Base-by-base conservation (phyloP, 768 basidiomycete species). In the Multifurca ochricompacta region DNA sequence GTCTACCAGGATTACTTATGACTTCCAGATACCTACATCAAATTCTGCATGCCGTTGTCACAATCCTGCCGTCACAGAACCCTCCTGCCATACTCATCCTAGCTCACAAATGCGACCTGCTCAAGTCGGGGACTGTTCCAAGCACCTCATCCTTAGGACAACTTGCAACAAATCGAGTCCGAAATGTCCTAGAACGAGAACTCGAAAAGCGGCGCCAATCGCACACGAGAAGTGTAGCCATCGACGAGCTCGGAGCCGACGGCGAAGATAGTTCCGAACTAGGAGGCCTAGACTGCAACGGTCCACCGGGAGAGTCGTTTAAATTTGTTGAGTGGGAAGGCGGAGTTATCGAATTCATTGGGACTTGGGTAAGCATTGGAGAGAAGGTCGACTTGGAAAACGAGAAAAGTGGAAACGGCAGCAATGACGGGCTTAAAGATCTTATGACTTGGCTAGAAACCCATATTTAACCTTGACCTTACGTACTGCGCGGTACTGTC, bases 311-410 rank as follows among this genome's bases (percentile, higher is more conserved):
- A 13, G 77, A 75, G 0, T 58, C 70, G 18, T 92, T 92, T 73
- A 82, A 73, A 60, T 91, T 91, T 62, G 75, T 74, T 3, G 81
- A 84, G 39, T 92, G 89, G 89, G 89, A 91, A 61, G 90, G 87
- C 2, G 89, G 90, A 7, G 82, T 88, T n/a, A 71, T 90, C 18
- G 65, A 72, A 1, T 85, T 90, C 61, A 56, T 83, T 31, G 84
- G 79, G 25, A 83, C 80, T 0, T 85, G 77, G 53, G 73, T 77
- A 7, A 63, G 48, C 9, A 65, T 72, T 11, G 71, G 69, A 42
- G 65, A 59, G 51, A 54, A 27, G 6, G 52, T 41, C n/a, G 65
- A 64, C 36, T 32, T 47, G 40, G 64, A 55, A 16, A 61, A 64
- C 9, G 71, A 71, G 57, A 77, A 80, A 60, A 57, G 58, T 23